These are phyloP conservation scores for Amanita rubescens DNA, from an alignment of 768 basidiomycete genomes.

Conservation along the genomic window DNA sequence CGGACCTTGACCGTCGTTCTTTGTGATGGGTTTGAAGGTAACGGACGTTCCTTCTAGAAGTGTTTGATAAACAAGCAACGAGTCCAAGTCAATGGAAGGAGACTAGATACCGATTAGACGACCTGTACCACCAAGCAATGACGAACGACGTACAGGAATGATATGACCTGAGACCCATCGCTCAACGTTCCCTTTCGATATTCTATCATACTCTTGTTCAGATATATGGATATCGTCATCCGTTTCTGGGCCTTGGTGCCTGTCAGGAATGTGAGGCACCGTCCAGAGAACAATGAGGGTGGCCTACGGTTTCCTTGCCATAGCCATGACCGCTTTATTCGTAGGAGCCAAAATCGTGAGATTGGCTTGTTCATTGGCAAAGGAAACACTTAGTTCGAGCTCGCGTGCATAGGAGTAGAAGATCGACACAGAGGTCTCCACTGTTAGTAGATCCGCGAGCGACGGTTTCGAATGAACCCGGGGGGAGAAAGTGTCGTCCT, in stretches of 20 bases:
- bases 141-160: conserved; percentile 51
- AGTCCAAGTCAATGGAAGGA: conserved; percentile 40
- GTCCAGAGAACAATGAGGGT: conserved; percentile 10
- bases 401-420: conserved; percentile 83
- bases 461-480: conserved; percentile 42
- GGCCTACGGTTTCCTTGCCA: conserved; percentile 74
- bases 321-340: conserved; percentile 81
- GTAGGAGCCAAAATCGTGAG: conserved; percentile 74
- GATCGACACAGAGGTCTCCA: conserved; percentile 68
- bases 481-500: conserved; percentile 21
- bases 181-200: conserved; percentile 60
- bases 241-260: conserved; percentile 49
- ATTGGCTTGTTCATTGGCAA: conserved; percentile 30
- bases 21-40: conserved; percentile 36
- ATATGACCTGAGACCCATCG: conserved; percentile 81
- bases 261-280: conserved; percentile 18
- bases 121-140: not conserved
- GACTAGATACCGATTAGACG: conserved; percentile 22
- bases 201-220: conserved; percentile 57
- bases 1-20: conserved; percentile 27
- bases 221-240: conserved; percentile 47
- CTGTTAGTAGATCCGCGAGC: conserved; percentile 70
- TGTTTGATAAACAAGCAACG: conserved; percentile 41
- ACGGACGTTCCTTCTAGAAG: conserved; percentile 53
- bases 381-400: conserved; percentile 46